These are phyloP conservation scores for Dioscorea dumetorum DNA, from an alignment of 106 monocot genomes.

Conservation along the genomic window DNA sequence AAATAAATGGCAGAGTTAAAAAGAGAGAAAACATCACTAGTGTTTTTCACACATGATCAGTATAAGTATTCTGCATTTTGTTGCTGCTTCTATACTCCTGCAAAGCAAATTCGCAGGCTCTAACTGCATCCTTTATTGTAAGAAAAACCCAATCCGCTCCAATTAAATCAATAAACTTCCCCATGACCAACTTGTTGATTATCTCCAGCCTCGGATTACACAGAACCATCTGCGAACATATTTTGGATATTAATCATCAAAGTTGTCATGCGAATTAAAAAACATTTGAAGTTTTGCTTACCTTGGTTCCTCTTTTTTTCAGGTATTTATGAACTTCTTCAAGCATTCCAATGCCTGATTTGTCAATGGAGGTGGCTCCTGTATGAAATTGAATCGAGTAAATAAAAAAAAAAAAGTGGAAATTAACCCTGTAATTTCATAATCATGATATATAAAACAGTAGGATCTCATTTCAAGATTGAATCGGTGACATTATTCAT, in stretches of 20 bases:
- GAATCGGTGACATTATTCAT: background rate
- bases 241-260: background rate
- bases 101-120: conserved; percentile 22
- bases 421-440: background rate
- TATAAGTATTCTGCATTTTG: background rate
- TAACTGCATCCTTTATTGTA: conserved; percentile 43
- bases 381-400: background rate
- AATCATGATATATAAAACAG: background rate
- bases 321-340: conserved; percentile 33
- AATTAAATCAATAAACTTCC: conserved; percentile 24
- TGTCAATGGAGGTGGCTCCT: conserved; percentile 67
- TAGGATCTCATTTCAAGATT: background rate
- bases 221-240: conserved; percentile 26
- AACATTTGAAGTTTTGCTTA: conserved; percentile 4
- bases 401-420: background rate
- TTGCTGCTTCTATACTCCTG: conserved; percentile 14
- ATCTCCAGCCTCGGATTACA: conserved; percentile 34
- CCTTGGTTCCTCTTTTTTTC: conserved; percentile 41
- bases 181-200: conserved; percentile 32
- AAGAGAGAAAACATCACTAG: too few species aligned
- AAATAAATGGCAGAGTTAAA: too few species aligned
- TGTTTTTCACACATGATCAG: too few species aligned
- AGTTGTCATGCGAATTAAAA: background rate
- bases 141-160: conserved; percentile 46
- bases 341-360: conserved; percentile 44